Percentiles rank a stretch among this genome's conserved stretches.
These are phyloP conservation scores for Neonothopanus nambi DNA, from an alignment of 1,284 basidiomycete species.

Conservation along the genomic window DNA sequence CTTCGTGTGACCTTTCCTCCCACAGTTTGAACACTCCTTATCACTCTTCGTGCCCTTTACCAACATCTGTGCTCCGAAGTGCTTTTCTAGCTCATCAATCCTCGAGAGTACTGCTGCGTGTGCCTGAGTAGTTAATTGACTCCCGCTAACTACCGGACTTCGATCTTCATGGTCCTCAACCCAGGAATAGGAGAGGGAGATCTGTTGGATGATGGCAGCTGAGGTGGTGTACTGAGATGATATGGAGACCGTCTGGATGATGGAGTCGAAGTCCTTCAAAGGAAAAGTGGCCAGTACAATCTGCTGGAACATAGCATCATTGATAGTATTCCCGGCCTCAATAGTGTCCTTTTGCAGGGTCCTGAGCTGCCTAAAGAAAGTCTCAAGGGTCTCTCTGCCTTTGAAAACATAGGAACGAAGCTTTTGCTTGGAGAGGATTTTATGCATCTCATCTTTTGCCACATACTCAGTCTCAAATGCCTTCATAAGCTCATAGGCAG, in stretches of 20 bases:
- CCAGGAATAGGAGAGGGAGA: too few relatives aligned
- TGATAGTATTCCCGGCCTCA: neutral
- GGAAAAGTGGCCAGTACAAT: slow-evolving; percentile 6
- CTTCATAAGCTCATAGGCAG: neutral
- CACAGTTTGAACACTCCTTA: slow-evolving; percentile 2
- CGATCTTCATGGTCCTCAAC: too few relatives aligned
- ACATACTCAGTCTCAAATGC: neutral
- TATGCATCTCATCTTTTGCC: neutral
- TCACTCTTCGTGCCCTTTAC: neutral
- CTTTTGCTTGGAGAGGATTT: neutral
- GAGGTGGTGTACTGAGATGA: too few relatives aligned
- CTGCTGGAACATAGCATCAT: neutral
- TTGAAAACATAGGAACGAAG: neutral
- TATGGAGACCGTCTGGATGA: neutral
- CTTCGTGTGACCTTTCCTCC: neutral
- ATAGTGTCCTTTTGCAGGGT: neutral
- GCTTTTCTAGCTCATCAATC: slow-evolving; percentile 6
- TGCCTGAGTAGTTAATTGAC: too few relatives aligned
- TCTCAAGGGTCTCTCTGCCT: neutral
- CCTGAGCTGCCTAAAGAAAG: slow-evolving; percentile 3
- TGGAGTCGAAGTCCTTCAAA: neutral
- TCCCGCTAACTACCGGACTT: too few relatives aligned
- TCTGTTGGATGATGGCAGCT: too few relatives aligned
- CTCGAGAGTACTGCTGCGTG: too few relatives aligned
- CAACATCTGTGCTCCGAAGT: neutral